Evolutionary conservation across 2,329 filamentous ascomycete genomes (phyloP), one percentile per base, ranked within the genome.

Genomic region (Colletotrichum ledebouriae): DNA sequence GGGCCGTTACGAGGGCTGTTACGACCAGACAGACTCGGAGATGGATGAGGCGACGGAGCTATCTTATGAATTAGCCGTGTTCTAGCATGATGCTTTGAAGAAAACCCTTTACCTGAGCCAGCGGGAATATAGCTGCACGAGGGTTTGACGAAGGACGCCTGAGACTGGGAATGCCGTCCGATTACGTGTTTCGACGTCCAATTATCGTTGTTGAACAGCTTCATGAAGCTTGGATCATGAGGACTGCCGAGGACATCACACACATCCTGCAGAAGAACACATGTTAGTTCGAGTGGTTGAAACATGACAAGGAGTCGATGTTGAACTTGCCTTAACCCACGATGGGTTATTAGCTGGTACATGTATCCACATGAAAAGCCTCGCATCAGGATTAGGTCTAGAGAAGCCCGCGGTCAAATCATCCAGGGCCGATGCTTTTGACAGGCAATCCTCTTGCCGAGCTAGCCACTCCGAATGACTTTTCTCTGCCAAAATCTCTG

Each of bases 321-420:
- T 9, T 6, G 29, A 7, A 4, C 6, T 68, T 73, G 86, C 85
- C 78, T 85, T 86, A 2, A 88, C 86, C 86, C 86, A 89, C 0
- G 83, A 80, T 0, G 86, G 85, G 59, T 88, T 88, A 9, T 85
- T 88, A 33, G 83, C 88, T 0, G 86, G 84, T 17, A 87, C 71
- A 74, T 89, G 86, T 53, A 88, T 82, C 86, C 87, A 89, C 72
- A 85, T 82, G 71, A 88, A 88, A 73, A 84, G 87, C 25, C 84
- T 80, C 2, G 74, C 71, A 2, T 17, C 6, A 2, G 78, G 76
- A 55, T 80, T 75, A 0, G 81, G 81, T 29, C 81, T 73, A 4
- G 79, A 81, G 70, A 83, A 82, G 0, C 80, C 81, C 1, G 80
- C 80, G 0, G 76, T 74, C 42, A 77, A 66, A 34, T 80, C 77